phyloP scores from a whole-genome alignment of 352 stramenopile species.

The Phytophthora sansomeana region DNA sequence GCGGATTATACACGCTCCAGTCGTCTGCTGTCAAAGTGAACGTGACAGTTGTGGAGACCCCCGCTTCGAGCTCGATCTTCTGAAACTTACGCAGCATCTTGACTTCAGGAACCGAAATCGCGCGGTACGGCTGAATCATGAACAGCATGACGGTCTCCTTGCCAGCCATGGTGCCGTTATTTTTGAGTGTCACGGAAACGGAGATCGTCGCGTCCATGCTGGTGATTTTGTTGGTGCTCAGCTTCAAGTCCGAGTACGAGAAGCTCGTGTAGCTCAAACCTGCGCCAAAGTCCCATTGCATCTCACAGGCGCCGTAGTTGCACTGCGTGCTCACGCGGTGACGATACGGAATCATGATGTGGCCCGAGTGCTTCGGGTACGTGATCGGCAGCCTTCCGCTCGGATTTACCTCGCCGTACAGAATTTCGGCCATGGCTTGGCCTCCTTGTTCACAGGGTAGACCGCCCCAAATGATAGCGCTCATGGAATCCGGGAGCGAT shows the following conservation, averaged over 20 bases:
- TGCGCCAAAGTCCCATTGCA: slow-evolving; percentile 70
- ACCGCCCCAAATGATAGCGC: slow-evolving; percentile 75
- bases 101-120: slow-evolving; percentile 69
- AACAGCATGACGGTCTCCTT: slow-evolving; percentile 86
- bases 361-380: slow-evolving; percentile 70
- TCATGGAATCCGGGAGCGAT: slow-evolving; percentile 64
- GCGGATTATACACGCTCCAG: slow-evolving; percentile 64
- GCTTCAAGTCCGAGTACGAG: slow-evolving; percentile 49
- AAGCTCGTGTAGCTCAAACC: slow-evolving; percentile 80
- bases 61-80: slow-evolving; percentile 66
- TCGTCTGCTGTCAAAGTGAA: slow-evolving; percentile 56
- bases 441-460: slow-evolving; percentile 82
- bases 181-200: slow-evolving; percentile 68
- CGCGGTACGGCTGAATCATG: slow-evolving; percentile 67
- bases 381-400: slow-evolving; percentile 83
- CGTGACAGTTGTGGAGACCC: slow-evolving; percentile 35
- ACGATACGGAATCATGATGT: slow-evolving; percentile 77
- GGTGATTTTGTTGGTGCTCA: slow-evolving; percentile 43
- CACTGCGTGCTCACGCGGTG: slow-evolving; percentile 65
- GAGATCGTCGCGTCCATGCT: slow-evolving; percentile 28
- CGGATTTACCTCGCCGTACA: slow-evolving; percentile 81
- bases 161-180: slow-evolving; percentile 59
- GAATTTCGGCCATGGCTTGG: slow-evolving; percentile 83
- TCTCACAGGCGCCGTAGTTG: slow-evolving; percentile 50
- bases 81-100: slow-evolving; percentile 84